Conservation (phyloP, 2,329 filamentous ascomycete species). For the Sarocladium strictum region DNA sequence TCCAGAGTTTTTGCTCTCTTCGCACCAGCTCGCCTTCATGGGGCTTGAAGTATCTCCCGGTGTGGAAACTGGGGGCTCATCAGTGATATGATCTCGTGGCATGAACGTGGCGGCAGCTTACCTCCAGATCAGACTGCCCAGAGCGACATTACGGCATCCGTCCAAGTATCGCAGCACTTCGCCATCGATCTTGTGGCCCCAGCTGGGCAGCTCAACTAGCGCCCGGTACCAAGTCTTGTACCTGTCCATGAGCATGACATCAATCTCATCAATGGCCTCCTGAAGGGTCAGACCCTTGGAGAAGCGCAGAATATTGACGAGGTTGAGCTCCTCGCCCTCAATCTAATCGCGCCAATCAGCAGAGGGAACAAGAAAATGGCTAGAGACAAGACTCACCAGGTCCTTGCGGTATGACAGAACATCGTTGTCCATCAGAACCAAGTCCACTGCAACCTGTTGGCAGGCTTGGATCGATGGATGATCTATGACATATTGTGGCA, state of each 20-base stretch:
- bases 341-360: neutral
- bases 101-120: neutral
- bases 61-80: neutral
- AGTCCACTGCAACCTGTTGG: constrained; percentile 1
- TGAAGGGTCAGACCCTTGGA: constrained; percentile 4
- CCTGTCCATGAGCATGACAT: constrained; percentile 5
- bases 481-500: constrained; percentile 1
- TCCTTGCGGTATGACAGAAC: constrained; percentile 5
- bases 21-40: neutral
- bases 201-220: constrained; percentile 3
- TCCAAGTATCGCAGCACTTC: constrained; percentile 5
- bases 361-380: neutral
- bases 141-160: constrained; percentile 1
- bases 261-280: constrained; percentile 3
- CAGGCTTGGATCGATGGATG: neutral
- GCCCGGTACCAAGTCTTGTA: constrained; percentile 5
- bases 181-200: constrained; percentile 1
- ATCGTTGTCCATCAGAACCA: constrained; percentile 6
- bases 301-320: constrained; percentile 4
- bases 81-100: neutral
- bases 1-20: constrained; percentile 4
- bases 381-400: neutral
- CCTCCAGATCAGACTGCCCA: constrained; percentile 7
- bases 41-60: constrained; percentile 3
- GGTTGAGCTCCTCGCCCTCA: constrained; percentile 6